Percentiles rank a stretch among this genome's conserved stretches.
Conservation (phyloP, 192 early-diverging fungal genomes). For the Backusella macrospora region DNA sequence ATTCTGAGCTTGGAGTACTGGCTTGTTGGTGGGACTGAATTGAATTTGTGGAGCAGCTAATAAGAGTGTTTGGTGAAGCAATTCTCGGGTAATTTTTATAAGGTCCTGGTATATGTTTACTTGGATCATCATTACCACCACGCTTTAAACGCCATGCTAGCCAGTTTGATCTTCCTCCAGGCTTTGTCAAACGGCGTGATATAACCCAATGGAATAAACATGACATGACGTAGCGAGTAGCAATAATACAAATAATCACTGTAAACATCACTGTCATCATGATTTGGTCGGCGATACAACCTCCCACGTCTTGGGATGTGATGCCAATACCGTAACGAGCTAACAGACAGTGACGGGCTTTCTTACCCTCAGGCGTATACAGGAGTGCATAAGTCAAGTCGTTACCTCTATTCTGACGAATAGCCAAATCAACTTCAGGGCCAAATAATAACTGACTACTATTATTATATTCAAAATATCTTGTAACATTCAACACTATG, state of each 20-base stretch:
- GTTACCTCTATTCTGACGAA: constrained; percentile 29
- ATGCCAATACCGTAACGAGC: constrained; percentile 53
- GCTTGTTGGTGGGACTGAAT: background rate
- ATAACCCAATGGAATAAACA: constrained; percentile 62
- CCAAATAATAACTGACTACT: constrained; percentile 21
- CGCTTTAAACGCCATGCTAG: constrained; percentile 45
- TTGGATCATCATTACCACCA: constrained; percentile 35
- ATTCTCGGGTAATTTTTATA: constrained; percentile 29
- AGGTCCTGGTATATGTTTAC: constrained; percentile 34
- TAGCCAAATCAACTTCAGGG: constrained; percentile 15
- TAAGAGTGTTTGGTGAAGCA: background rate
- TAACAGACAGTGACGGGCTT: constrained; percentile 47
- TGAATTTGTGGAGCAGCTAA: background rate
- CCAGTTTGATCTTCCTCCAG: constrained; percentile 56
- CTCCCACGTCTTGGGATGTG: constrained; percentile 54
- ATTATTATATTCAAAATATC: constrained; percentile 23
- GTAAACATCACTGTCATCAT: constrained; percentile 57
- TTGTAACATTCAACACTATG: constrained; percentile 28
- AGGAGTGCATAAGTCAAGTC: constrained; percentile 36
- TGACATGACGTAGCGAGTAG: constrained; percentile 65
- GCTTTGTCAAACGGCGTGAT: constrained; percentile 52
- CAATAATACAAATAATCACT: constrained; percentile 58
- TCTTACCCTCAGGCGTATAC: constrained; percentile 28
- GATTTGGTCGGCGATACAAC: constrained; percentile 60
- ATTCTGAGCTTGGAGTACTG: background rate